Base-by-base conservation (phyloP, 2,329 filamentous ascomycete genomes). In the Cryphonectria naterciae region DNA sequence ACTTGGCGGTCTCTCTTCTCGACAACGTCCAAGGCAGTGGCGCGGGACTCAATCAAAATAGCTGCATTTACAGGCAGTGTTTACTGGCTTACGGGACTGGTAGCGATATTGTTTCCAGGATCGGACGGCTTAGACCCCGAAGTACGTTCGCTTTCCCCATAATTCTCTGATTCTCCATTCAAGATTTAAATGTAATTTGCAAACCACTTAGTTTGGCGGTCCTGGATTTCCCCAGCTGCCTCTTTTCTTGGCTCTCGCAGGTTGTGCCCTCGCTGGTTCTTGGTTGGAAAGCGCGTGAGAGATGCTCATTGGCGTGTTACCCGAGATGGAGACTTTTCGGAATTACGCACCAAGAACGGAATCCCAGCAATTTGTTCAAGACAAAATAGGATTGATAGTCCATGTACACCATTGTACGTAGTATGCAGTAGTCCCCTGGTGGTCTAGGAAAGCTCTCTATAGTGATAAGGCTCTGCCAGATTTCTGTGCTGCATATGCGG, bases 61-160 rank as follows among this genome's bases (percentile, higher is more conserved):
- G 79, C 80, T 2, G 77, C 79, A 13, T 78, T 83, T 65, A 76
- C 79, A 4, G 82, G 82, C 0, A 79, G 78, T 65, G 75, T 82
- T 25, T 84, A 84, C 78, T 84, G 82, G 82, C 68, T 81, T 17
- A 78, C 81, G 22, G 83, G 82, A 17, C 73, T 83, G 35, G 72
- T 75, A 19, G 77, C 81, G 52, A 78, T 79, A 61, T 69, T 81
- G 41, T 83, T 78, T 68, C 82, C 82, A 7, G 79, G 78, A n/a
- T 79, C 81, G 7, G 79, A 77, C 72, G 82, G 82, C 7, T 76
- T 82, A 5, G 83, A 84, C 52, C 81, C 81, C 0, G 82, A 84
- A 22, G 58, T 61, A 37, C 19, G 58, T 32, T 32, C 32, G n/a
- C 32, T 60, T 60, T 32, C n/a, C 56, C 32, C 6, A 32, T 60